These are phyloP conservation scores for Teunomyces lycoperdinae DNA, from an alignment of 805 yeast genomes.

Conservation along the genomic window DNA sequence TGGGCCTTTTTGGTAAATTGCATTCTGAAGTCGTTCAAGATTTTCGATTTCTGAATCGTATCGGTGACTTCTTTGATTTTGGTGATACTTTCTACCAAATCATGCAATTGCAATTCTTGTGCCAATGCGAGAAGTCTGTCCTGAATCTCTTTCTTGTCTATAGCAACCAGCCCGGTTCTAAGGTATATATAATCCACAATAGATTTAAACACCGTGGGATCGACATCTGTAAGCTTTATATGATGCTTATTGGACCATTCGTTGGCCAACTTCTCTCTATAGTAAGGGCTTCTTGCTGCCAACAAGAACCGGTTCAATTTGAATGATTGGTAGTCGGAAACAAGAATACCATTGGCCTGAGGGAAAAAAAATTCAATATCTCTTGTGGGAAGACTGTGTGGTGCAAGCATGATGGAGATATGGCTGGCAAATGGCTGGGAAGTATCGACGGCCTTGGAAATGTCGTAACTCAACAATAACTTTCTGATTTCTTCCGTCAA, in stretches of 20 bases:
- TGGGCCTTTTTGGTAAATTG: constrained; percentile 35
- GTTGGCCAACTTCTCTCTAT: constrained; percentile 17
- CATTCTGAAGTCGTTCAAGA: constrained; percentile 30
- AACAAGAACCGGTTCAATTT: constrained; percentile 27
- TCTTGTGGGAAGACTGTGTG: constrained; percentile 20
- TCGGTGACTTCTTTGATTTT: constrained; percentile 21
- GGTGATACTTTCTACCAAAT: constrained; percentile 34
- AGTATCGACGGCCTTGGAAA: constrained; percentile 64
- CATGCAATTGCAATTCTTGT: constrained; percentile 28
- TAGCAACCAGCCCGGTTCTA: constrained; percentile 31
- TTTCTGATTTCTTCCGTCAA: constrained; percentile 63
- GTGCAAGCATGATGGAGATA: constrained; percentile 47
- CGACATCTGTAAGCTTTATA: constrained; percentile 17
- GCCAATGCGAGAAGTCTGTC: constrained; percentile 29
- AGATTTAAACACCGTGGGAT: constrained; percentile 18
- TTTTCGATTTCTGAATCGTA: constrained; percentile 22
- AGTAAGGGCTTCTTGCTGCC: constrained; percentile 35
- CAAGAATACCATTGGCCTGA: constrained; percentile 13
- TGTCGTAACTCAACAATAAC: constrained; percentile 56
- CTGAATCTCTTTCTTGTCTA: constrained; percentile 14
- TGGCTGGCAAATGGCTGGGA: constrained; percentile 74
- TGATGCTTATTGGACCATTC: constrained; percentile 18
- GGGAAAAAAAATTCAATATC: constrained; percentile 32
- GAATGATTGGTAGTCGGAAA: constrained; percentile 14
- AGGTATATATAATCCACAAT: constrained; percentile 31